Percentiles rank a stretch among this genome's conserved stretches.
phyloP scores from a whole-genome alignment of 768 basidiomycete genomes.

The Kwoniella pini region DNA sequence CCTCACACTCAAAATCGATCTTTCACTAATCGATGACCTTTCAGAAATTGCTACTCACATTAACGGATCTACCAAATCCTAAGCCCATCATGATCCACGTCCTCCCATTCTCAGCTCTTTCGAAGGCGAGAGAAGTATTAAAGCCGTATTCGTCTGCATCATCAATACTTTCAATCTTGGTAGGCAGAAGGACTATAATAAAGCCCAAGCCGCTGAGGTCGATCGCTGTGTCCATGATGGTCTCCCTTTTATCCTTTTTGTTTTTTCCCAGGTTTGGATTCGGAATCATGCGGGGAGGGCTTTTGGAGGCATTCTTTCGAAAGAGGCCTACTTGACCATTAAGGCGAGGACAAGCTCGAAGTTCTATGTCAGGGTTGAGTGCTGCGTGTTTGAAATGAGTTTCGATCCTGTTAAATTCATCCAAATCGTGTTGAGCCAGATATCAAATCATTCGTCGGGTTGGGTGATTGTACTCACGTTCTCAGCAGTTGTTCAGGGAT shows the following conservation, averaged over 20 bases:
- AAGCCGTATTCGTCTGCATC: neutral
- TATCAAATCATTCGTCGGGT: neutral
- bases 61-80: conserved; percentile 2
- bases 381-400: neutral
- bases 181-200: neutral
- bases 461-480: neutral
- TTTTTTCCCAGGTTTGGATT: neutral
- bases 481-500: neutral
- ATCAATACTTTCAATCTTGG: neutral
- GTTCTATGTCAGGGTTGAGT: neutral
- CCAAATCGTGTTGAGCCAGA: neutral
- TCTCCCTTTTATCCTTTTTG: neutral
- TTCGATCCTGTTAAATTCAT: neutral
- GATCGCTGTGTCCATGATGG: neutral
- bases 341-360: neutral
- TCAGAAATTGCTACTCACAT: neutral
- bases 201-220: neutral
- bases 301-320: neutral
- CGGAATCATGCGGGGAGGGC: neutral
- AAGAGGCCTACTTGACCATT: neutral
- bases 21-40: too few relatives aligned
- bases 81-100: neutral
- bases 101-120: neutral
- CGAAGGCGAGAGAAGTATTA: neutral
- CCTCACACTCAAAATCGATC: too few relatives aligned